phyloP scores from a whole-genome alignment of 2,329 filamentous ascomycete genomes.

The Bipolaris bicolor region DNA sequence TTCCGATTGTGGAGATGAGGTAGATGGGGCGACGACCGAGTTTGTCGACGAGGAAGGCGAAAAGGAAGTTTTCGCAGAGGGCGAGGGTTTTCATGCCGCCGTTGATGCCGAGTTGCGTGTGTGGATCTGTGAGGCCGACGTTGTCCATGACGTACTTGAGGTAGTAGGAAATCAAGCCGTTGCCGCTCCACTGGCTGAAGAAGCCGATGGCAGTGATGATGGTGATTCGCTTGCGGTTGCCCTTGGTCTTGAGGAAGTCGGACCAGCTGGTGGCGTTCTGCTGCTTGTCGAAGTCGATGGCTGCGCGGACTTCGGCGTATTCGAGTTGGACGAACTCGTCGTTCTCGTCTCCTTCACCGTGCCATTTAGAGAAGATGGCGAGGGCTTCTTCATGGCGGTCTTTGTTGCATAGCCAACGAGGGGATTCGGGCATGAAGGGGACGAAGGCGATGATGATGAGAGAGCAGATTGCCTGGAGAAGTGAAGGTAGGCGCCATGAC shows the following conservation, averaged over 20 bases:
- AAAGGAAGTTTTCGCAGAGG: slow-evolving; percentile 41
- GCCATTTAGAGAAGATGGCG: slow-evolving; percentile 61
- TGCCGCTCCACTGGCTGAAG: slow-evolving; percentile 51
- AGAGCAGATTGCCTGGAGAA: slow-evolving; percentile 57
- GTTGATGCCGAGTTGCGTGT: slow-evolving; percentile 49
- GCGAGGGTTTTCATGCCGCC: slow-evolving; percentile 50
- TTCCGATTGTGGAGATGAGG: slow-evolving; percentile 51
- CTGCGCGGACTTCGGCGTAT: slow-evolving; percentile 21
- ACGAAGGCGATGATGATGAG: slow-evolving; percentile 49
- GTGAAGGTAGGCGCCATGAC: slow-evolving; percentile 57
- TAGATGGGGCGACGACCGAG: slow-evolving; percentile 53
- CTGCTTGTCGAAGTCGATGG: slow-evolving; percentile 30
- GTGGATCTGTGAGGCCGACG: slow-evolving; percentile 47
- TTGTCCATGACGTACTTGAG: slow-evolving; percentile 46
- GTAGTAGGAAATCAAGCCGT: slow-evolving; percentile 50
- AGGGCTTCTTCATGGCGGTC: slow-evolving; percentile 62
- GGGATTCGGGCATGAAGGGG: slow-evolving; percentile 60
- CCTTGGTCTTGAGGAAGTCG: slow-evolving; percentile 38
- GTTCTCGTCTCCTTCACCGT: slow-evolving; percentile 52
- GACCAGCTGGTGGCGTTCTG: slow-evolving; percentile 6
- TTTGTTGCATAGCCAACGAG: slow-evolving; percentile 63
- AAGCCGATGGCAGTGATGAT: slow-evolving; percentile 48
- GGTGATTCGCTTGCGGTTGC: slow-evolving; percentile 49
- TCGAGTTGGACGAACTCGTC: slow-evolving; percentile 23
- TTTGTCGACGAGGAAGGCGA: slow-evolving; percentile 47